Evolutionary conservation across 768 basidiomycete species (phyloP), one percentile per base, ranked within the genome.

Genomic region (Suillus subluteus): DNA sequence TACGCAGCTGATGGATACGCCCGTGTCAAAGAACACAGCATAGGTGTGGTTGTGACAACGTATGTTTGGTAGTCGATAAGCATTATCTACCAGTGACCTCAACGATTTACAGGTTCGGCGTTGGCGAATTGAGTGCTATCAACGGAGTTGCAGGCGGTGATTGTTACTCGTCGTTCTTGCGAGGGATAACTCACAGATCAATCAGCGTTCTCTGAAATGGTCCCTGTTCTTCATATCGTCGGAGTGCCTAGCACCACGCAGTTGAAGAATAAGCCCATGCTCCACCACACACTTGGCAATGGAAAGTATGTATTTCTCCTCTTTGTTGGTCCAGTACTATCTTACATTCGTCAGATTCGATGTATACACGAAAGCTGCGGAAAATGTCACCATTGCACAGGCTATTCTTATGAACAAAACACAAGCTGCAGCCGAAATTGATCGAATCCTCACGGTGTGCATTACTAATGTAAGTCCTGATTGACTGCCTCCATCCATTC

Each of bases 1-100:
- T 98, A 98, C 76, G 96, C 96, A 18, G 94, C 94, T 0, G 95
- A 96, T 73, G 96, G 96, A 13, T 97, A 97, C 76, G 94, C 96
- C 23, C 86, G 96, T 65, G 88, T 96, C 62, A 96, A 95, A 70
- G 87, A 89, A 61, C 80, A 83, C 58, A 83, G 86, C 70, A 79
- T 94, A 58, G 92, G 92, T 61, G 92, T 88, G 9, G 77, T 95
- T 6, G 77, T 86, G 40, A 97, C 96, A 13, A 98, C 91, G 90
- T 91, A 71, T n/a, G 81, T 73, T 16, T 40, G 15, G n/a, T 5
- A 23, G 2, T 44, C 6, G 41, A 35, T 35, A 37, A 15, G 54
- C 62, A 26, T 23, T 7, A 18, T 64, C 46, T 43, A 40, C 37
- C 30, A 62, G 69, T 26, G 65, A 46, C 43, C 15, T 58, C 55